phyloP scores from a whole-genome alignment of 495 filamentous ascomycete species.

The Xylaria curta region DNA sequence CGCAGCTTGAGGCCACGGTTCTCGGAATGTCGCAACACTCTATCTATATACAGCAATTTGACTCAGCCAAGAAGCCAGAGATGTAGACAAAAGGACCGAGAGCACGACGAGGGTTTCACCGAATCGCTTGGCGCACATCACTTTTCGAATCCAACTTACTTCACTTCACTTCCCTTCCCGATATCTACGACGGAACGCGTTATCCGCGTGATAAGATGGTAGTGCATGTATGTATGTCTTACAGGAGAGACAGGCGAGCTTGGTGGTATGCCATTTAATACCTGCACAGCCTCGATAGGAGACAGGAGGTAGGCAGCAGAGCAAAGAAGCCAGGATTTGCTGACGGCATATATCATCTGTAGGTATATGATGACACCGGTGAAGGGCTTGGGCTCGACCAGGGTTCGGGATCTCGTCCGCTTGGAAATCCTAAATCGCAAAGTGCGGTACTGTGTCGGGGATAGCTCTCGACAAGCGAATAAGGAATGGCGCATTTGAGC shows the following conservation, averaged over 20 bases:
- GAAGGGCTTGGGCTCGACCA: background rate
- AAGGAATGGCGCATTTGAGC: slow-evolving; percentile 2
- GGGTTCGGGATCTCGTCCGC: slow-evolving; percentile 8
- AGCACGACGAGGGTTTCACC: background rate
- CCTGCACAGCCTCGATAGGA: no score
- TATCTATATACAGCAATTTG: background rate
- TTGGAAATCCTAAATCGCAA: background rate
- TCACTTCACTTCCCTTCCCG: background rate
- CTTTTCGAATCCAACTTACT: background rate
- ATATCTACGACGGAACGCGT: background rate
- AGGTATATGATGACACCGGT: background rate
- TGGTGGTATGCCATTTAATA: no score
- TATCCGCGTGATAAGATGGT: background rate
- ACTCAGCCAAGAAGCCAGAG: background rate
- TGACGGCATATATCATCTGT: background rate
- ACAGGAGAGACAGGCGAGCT: no score
- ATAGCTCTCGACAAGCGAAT: background rate
- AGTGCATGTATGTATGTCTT: no score
- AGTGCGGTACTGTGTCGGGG: slow-evolving; percentile 6
- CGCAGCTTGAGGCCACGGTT: background rate
- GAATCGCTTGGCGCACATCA: background rate
- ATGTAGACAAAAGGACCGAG: slow-evolving; percentile 5
- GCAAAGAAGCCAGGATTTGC: background rate
- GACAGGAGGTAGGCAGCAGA: background rate
- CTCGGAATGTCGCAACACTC: background rate